Percentiles rank a stretch among this genome's conserved stretches.
Evolutionary conservation across 164 flowering plant species (phyloP).

Genomic region (Piper betle): DNA sequence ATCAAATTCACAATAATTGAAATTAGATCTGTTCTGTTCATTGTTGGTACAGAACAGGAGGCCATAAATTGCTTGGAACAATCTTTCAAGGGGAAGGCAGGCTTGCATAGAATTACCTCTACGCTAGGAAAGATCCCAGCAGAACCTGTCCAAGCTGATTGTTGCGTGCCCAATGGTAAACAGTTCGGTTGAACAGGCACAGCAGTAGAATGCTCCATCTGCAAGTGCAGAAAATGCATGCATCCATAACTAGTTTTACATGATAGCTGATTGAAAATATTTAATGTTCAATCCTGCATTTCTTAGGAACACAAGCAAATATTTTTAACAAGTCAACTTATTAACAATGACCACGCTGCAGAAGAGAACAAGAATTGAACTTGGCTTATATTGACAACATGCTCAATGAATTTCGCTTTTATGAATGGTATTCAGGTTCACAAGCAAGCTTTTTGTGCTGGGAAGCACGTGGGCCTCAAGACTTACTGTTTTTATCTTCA

Average conservation of each 20-base stretch:
- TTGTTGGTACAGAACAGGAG: too few species aligned
- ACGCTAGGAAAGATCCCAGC: slow-evolving; percentile 29
- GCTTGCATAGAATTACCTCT: slow-evolving; percentile 24
- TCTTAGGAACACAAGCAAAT: too few species aligned
- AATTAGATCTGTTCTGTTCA: too few species aligned
- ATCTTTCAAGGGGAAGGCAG: not conserved
- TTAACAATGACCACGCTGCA: not conserved
- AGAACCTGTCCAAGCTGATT: slow-evolving; percentile 22
- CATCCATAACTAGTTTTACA: too few species aligned
- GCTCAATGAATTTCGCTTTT: not conserved
- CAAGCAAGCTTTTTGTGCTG: not conserved
- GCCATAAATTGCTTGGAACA: too few species aligned
- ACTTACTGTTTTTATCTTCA: too few species aligned
- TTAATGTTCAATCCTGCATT: too few species aligned
- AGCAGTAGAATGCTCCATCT: slow-evolving; percentile 25
- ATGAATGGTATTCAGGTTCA: not conserved
- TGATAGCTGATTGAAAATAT: too few species aligned
- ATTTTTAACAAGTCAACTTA: too few species aligned
- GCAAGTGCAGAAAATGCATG: slow-evolving; percentile 2
- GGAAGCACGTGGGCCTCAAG: too few species aligned
- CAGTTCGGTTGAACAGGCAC: slow-evolving; percentile 16
- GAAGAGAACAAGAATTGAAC: not conserved
- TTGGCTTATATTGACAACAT: not conserved
- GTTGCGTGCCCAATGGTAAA: slow-evolving; percentile 20
- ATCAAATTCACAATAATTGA: too few species aligned